phyloP scores from a whole-genome alignment of 169 alveolate genomes.

The Plasmodium sp. region DNA sequence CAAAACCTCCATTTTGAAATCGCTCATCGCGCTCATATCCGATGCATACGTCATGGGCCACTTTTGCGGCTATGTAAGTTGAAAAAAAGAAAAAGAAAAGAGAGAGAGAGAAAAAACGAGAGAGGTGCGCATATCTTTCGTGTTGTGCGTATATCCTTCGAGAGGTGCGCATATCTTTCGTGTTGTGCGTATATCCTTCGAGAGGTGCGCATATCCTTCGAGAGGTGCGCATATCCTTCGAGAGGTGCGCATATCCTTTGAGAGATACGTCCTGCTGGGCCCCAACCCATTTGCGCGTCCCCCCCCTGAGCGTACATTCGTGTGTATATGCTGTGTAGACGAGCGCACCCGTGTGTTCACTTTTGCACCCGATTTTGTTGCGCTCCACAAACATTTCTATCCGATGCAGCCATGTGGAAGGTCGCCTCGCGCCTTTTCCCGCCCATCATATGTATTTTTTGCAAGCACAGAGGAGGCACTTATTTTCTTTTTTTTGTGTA shows the following conservation, averaged over 20 bases:
- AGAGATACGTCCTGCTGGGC: background rate
- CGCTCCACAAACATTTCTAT: background rate
- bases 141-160: no score
- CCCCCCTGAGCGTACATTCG: background rate
- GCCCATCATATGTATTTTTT: background rate
- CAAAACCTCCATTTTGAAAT: slow-evolving; percentile 48
- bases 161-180: background rate
- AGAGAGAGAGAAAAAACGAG: background rate
- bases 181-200: no score
- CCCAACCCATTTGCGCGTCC: background rate
- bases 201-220: background rate
- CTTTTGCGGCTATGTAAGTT: slow-evolving; percentile 71
- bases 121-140: no score
- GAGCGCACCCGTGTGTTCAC: background rate
- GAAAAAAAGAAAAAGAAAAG: slow-evolving; percentile 12
- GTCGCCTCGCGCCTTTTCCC: background rate
- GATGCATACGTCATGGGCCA: slow-evolving; percentile 59
- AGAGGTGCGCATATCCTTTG: background rate
- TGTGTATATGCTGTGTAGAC: background rate
- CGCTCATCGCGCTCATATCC: slow-evolving; percentile 56
- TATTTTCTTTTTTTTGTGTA: background rate
- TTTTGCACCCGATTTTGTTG: background rate
- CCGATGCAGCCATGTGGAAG: background rate
- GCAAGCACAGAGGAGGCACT: background rate
- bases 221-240: background rate